phyloP scores from a whole-genome alignment of 805 yeast genomes.

The Torulaspora maleeae region DNA sequence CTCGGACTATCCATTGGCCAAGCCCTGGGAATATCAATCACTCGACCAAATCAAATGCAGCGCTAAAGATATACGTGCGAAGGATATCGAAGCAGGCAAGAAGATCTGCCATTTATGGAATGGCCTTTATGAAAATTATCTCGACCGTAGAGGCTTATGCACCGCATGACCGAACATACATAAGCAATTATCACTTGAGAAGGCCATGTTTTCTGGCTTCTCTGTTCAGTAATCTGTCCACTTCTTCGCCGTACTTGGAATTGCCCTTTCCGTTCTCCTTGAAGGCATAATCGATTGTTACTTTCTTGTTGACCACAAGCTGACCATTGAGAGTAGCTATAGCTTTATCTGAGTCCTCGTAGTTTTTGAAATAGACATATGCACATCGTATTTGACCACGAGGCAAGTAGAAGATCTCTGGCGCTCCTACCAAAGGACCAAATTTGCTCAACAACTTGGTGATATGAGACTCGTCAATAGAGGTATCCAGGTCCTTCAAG shows the following conservation, averaged over 20 bases:
- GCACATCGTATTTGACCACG: conserved; percentile 55
- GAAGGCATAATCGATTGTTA: conserved; percentile 64
- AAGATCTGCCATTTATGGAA: conserved; percentile 29
- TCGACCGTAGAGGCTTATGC: conserved; percentile 20
- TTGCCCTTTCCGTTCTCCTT: conserved; percentile 48
- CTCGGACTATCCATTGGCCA: conserved; percentile 61
- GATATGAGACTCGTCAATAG: conserved; percentile 58
- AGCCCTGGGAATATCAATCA: conserved; percentile 51
- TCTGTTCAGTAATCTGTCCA: conserved; percentile 66
- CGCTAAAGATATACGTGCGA: conserved; percentile 9
- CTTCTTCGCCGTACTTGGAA: conserved; percentile 71
- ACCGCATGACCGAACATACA: conserved; percentile 1
- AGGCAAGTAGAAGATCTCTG: conserved; percentile 42
- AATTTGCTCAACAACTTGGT: conserved; percentile 52
- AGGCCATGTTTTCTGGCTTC: conserved; percentile 49
- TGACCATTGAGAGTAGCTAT: conserved; percentile 63
- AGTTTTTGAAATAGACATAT: conserved; percentile 58
- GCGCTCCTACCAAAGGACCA: conserved; percentile 54
- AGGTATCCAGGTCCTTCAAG: conserved; percentile 61
- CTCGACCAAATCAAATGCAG: conserved; percentile 23
- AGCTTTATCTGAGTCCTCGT: conserved; percentile 68
- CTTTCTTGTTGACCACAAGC: conserved; percentile 59
- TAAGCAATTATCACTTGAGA: conserved; percentile 5
- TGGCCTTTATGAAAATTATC: conserved; percentile 18
- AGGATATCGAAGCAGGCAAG: conserved; percentile 12